Conservation (phyloP, 169 alveolate genomes). For the Plasmodium berghei region DNA sequence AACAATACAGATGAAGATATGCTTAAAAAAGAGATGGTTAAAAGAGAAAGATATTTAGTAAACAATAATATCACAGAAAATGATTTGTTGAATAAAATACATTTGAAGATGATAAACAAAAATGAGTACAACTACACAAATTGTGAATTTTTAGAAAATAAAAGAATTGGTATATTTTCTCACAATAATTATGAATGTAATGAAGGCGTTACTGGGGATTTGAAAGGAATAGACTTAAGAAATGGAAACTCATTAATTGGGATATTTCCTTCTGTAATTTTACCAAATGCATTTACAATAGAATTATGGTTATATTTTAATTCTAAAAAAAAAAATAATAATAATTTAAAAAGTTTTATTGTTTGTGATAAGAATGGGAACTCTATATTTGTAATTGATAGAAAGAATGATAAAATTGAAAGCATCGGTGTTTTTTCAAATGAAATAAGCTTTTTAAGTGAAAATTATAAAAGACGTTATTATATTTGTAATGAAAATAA, state of each 20-base stretch:
- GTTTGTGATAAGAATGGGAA: slow-evolving; percentile 59
- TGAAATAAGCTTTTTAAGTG: slow-evolving; percentile 19
- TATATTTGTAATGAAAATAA: not conserved
- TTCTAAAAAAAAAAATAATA: slow-evolving; percentile 8
- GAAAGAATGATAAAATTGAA: slow-evolving; percentile 20
- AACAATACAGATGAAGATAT: not conserved
- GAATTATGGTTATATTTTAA: slow-evolving; percentile 47
- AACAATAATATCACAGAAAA: not conserved
- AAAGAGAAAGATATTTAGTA: not conserved
- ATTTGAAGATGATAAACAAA: slow-evolving; percentile 21
- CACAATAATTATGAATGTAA: slow-evolving; percentile 42
- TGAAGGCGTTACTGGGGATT: slow-evolving; percentile 63
- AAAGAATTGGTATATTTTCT: slow-evolving; percentile 11
- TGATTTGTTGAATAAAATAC: slow-evolving; percentile 18
- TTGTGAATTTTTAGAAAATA: slow-evolving; percentile 18
- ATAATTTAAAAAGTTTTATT: slow-evolving; percentile 13
- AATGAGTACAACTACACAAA: slow-evolving; percentile 24
- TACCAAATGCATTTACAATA: slow-evolving; percentile 45
- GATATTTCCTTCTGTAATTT: slow-evolving; percentile 19
- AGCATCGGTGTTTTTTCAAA: slow-evolving; percentile 24
- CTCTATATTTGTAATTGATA: slow-evolving; percentile 34
- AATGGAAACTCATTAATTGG: slow-evolving; percentile 25
- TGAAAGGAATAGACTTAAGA: slow-evolving; percentile 48
- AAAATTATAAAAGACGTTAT: slow-evolving; percentile 16
- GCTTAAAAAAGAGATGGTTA: not conserved